Evolutionary conservation across 495 filamentous ascomycete genomes (phyloP), one percentile per base, ranked within the genome.

Genomic region (Penicillium manginii): DNA sequence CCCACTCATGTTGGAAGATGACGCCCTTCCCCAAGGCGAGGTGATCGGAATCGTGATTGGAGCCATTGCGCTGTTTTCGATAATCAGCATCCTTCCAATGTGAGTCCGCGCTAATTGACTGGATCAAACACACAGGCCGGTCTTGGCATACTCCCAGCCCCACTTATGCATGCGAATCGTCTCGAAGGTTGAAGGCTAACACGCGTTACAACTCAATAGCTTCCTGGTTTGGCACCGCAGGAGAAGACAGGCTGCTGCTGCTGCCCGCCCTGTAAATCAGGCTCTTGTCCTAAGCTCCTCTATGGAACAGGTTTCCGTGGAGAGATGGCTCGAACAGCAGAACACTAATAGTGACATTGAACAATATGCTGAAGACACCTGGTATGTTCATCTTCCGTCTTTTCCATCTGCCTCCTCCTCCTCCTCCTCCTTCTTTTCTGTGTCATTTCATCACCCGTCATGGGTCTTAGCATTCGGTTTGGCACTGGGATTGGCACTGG

Each of bases 11-110:
- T 15, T 47, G 70, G 60, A 56, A 19, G 64, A 59, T 35, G 55
- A 69, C 47, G 43, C 55, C 26, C 42, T 70, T 31, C 64, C 70
- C 10, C 57, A 57, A 39, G 64, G 57, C 26, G 66, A 72, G 57
- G 52, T 76, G 17, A 60, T 76, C 49, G 70, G 72, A 40, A 66
- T 76, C 55, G 64, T 73, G 50, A 65, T 75, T 63, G 73, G 73
- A 26, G 72, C 70, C 6, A 59, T 75, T 4, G 55, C 62, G 15
- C 51, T 72, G 31, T 70, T 76, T 49, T 62, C 59, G 40, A 33
- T 65, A 32, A 72, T 75, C 57, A 76, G 72, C 55, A 21, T 70
- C 19, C 43, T 73, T 51, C 73, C 73, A 21, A 65, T 76, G 70
- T 75, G 52, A 69, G 72, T 71, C 47, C 42, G 17, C 18, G 45